Evolutionary conservation across 176 grass and related monocot species (phyloP).

Genomic region (Puccinellia tenuiflora): DNA sequence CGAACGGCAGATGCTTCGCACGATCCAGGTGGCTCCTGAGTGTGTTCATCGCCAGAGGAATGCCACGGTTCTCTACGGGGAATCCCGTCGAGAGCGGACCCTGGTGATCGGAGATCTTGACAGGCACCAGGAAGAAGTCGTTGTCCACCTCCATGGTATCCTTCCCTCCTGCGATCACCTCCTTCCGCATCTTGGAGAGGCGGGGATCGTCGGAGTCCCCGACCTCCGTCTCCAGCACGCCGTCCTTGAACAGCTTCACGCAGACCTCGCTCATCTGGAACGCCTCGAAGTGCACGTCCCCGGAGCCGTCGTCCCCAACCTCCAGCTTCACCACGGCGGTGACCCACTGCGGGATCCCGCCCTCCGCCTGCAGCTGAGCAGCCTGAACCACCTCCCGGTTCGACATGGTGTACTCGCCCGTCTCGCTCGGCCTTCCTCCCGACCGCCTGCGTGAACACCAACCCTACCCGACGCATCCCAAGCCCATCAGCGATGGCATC

Average conservation of each 20-base stretch:
- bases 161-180: constrained; percentile 71
- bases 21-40: constrained; percentile 65
- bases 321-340: constrained; percentile 84
- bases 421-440: constrained; percentile 66
- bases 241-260: constrained; percentile 79
- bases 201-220: constrained; percentile 58
- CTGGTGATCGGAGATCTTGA: constrained; percentile 98
- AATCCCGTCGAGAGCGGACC: constrained; percentile 61
- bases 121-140: constrained; percentile 87
- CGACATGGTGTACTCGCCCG: constrained; percentile 85
- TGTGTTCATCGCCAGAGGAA: constrained; percentile 17
- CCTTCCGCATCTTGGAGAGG: constrained; percentile 75
- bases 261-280: constrained; percentile 98
- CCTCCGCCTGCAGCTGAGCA: constrained; percentile 61
- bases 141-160: constrained; percentile 91
- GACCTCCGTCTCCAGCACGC: constrained; percentile 64
- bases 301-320: constrained; percentile 56
- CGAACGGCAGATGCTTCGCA: constrained; percentile 60
- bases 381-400: constrained; percentile 83
- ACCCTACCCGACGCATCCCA: constrained; percentile 70
- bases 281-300: constrained; percentile 88
- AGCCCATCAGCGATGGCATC: constrained; percentile 70
- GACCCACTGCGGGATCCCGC: constrained; percentile 66
- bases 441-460: constrained; percentile 91
- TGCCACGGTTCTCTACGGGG: constrained; percentile 72